Conservation (phyloP, 805 yeast species). For the Metschnikowia orientalis region DNA sequence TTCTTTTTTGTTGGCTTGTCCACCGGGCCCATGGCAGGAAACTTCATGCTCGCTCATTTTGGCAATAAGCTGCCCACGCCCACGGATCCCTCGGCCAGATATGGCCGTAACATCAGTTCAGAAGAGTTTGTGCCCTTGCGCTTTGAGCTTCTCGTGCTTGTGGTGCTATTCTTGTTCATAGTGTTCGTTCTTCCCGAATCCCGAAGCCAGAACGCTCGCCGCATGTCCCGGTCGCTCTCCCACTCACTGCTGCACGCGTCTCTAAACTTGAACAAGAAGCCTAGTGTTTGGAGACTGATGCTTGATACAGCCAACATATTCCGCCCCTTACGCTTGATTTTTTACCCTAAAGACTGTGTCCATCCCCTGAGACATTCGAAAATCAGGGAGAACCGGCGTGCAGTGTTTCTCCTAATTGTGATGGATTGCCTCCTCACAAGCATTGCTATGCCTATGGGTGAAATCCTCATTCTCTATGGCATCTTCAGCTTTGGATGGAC, state of each 20-base stretch:
- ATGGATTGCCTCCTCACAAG: constrained; percentile 41
- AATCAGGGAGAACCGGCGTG: constrained; percentile 22
- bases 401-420: constrained; percentile 45
- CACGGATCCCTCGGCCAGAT: constrained; percentile 1
- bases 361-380: constrained; percentile 18
- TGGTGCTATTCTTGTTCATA: constrained; percentile 26
- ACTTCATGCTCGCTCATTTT: constrained; percentile 12
- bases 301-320: constrained; percentile 23
- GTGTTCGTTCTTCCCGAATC: constrained; percentile 55
- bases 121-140: constrained; percentile 32
- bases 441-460: constrained; percentile 37
- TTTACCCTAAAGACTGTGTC: constrained; percentile 44
- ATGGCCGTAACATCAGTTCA: constrained; percentile 16
- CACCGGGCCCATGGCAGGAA: constrained; percentile 58
- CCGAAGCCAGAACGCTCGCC: constrained; percentile 50
- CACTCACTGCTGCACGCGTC: constrained; percentile 16
- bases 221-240: constrained; percentile 45
- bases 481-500: constrained; percentile 52
- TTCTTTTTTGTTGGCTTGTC: constrained; percentile 57
- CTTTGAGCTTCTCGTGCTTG: constrained; percentile 30
- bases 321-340: constrained; percentile 50
- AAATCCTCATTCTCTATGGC: constrained; percentile 48
- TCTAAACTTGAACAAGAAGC: background rate
- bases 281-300: constrained; percentile 1
- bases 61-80: background rate